phyloP scores from a whole-genome alignment of 225 moss, liverwort and hornwort genomes.

The Pseudisothecium myosuroides region DNA sequence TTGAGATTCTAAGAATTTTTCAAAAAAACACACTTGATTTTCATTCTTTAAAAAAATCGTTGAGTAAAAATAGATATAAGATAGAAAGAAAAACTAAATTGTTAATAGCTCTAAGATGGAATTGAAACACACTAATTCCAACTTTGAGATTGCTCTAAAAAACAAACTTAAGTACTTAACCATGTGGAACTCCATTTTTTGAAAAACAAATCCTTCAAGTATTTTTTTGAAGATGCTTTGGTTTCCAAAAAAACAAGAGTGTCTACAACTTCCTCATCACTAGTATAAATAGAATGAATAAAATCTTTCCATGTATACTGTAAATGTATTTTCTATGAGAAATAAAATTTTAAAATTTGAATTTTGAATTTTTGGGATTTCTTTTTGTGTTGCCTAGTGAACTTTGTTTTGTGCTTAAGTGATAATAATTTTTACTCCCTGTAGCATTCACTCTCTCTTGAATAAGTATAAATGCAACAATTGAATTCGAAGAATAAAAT shows the following conservation, averaged over 20 bases:
- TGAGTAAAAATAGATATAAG: background rate
- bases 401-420: accelerated
- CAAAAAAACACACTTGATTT: background rate
- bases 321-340: background rate
- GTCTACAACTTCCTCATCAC: background rate
- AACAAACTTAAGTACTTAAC: background rate
- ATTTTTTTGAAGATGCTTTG: background rate
- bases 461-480: too few relatives aligned
- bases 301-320: background rate
- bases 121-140: background rate
- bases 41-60: background rate
- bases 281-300: background rate
- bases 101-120: background rate
- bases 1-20: background rate
- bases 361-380: too few relatives aligned
- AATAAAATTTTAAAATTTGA: background rate
- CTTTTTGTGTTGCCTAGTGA: accelerated
- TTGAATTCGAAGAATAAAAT: too few relatives aligned
- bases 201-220: background rate
- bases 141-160: accelerated
- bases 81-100: background rate
- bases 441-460: too few relatives aligned
- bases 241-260: accelerated
- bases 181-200: background rate
- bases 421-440: too few relatives aligned